phyloP scores from a whole-genome alignment of 2,329 filamentous ascomycete genomes.

The Rhynchosporium agropyri region DNA sequence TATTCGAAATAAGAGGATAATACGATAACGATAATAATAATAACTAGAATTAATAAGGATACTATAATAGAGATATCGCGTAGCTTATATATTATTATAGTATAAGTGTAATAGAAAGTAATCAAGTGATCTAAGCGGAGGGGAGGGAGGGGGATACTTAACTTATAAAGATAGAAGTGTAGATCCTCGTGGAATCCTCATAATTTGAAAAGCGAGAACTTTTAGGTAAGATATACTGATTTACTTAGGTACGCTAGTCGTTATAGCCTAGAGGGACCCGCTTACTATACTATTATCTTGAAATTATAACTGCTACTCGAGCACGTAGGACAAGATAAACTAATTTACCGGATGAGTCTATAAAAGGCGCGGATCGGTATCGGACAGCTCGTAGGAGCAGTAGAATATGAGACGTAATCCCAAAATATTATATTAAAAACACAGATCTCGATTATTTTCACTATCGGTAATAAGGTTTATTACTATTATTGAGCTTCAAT shows the following conservation, averaged over 20 bases:
- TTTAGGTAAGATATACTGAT: neutral
- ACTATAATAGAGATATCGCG: constrained; percentile 8
- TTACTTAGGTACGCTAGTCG: neutral
- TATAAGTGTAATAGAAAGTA: neutral
- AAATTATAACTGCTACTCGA: neutral
- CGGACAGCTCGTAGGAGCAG: neutral
- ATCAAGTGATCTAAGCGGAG: neutral
- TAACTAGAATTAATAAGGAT: neutral
- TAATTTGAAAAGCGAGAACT: neutral
- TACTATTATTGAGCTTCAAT: neutral
- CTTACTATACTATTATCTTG: neutral
- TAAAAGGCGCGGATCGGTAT: neutral
- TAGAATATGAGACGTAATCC: constrained; percentile 5
- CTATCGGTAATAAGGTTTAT: neutral
- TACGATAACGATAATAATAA: constrained; percentile 3
- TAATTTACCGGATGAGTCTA: neutral
- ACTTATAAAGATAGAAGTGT: constrained; percentile 7
- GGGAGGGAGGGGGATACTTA: constrained; percentile 7
- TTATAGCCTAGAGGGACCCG: constrained; percentile 4
- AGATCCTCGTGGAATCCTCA: constrained; percentile 4
- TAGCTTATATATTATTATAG: neutral
- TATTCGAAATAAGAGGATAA: constrained; percentile 8
- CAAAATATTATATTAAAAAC: constrained; percentile 1
- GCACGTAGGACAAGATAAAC: constrained; percentile 8
- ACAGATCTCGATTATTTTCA: neutral